Evolutionary conservation across 2,329 filamentous ascomycete genomes (phyloP).

Genomic region (Pyricularia grisea): DNA sequence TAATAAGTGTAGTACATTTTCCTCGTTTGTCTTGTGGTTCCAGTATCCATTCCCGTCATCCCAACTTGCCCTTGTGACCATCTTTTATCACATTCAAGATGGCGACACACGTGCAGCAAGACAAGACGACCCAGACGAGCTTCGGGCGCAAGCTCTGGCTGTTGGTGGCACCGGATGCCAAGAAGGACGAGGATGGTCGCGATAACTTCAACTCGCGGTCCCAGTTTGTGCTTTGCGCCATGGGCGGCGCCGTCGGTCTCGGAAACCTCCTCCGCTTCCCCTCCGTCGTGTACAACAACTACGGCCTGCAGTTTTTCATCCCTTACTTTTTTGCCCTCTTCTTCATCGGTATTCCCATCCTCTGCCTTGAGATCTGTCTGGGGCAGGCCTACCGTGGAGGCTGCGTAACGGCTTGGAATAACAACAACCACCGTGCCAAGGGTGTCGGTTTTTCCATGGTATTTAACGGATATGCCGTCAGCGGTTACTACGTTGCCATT

Average conservation of each 20-base stretch:
- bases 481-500: neutral
- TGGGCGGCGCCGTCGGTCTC: slow-evolving; percentile 1
- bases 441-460: neutral
- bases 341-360: neutral
- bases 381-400: neutral
- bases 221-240: neutral
- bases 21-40: neutral
- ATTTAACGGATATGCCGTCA: neutral
- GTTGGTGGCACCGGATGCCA: neutral
- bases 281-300: slow-evolving; percentile 1
- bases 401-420: neutral
- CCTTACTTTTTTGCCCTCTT: neutral
- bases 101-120: neutral
- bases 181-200: neutral
- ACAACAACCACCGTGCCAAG: slow-evolving; percentile 1
- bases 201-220: neutral
- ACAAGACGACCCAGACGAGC: neutral
- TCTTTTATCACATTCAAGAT: neutral
- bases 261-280: neutral
- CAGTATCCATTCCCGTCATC: neutral
- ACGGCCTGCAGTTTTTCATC: neutral
- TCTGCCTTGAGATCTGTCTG: neutral
- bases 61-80: neutral
- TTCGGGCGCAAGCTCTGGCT: neutral
- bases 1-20: neutral